Evolutionary conservation across 1,284 basidiomycete species (phyloP).

Genomic region (Erythrobasidium hasegawianum): DNA sequence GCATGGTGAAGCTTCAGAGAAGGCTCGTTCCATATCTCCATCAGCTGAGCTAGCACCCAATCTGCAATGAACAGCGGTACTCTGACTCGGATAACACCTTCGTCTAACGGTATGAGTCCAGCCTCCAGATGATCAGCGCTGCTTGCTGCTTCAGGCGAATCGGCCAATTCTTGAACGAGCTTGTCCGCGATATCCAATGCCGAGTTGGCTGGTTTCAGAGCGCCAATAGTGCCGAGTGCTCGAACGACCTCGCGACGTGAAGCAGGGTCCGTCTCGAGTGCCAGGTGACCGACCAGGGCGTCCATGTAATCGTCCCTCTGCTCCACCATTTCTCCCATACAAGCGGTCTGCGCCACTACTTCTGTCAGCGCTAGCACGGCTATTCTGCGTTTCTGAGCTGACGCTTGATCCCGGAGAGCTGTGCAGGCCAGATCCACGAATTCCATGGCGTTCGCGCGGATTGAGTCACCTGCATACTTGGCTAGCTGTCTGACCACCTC

Average conservation of each 20-base stretch:
- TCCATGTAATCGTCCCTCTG: slow-evolving; percentile 25
- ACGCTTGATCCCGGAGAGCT: slow-evolving; percentile 30
- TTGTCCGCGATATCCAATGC: slow-evolving; percentile 4
- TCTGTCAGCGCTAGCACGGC: slow-evolving; percentile 24
- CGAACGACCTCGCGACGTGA: slow-evolving; percentile 8
- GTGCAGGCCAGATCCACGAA: slow-evolving; percentile 5
- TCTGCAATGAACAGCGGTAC: slow-evolving; percentile 32
- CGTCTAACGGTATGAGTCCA: slow-evolving; percentile 23
- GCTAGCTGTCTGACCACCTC: slow-evolving; percentile 13
- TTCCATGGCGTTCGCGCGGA: background rate
- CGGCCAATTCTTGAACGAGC: slow-evolving; percentile 9
- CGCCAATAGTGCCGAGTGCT: slow-evolving; percentile 22
- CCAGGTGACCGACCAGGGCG: slow-evolving; percentile 16
- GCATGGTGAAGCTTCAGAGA: slow-evolving; percentile 13
- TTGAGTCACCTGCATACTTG: slow-evolving; percentile 10
- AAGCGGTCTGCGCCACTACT: slow-evolving; percentile 20
- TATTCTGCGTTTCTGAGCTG: slow-evolving; percentile 6
- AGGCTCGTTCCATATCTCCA: slow-evolving; percentile 25
- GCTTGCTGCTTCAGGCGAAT: slow-evolving; percentile 12
- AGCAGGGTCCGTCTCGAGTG: slow-evolving; percentile 3
- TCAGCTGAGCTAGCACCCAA: slow-evolving; percentile 17
- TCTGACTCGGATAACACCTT: background rate
- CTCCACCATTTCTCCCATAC: slow-evolving; percentile 18
- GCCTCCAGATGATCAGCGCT: slow-evolving; percentile 14
- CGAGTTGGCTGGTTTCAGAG: slow-evolving; percentile 5